A percentile compares a stretch with the other conserved stretches of the same genome.
Evolutionary conservation across 176 grass and related monocot species (phyloP).

Genomic region (Panicum miliaceum): DNA sequence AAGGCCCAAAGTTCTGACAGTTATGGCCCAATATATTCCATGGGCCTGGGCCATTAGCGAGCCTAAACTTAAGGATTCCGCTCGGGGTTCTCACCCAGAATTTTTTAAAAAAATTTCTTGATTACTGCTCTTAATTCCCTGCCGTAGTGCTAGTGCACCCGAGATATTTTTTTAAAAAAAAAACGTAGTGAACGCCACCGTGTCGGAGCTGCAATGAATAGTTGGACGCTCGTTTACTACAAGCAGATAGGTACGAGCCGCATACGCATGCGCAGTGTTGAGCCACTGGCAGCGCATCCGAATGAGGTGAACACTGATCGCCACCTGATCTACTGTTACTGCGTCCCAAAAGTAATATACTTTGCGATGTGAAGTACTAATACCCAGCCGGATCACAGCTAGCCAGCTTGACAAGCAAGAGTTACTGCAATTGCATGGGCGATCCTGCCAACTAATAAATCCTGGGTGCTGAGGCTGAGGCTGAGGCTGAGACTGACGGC

Average conservation of each 20-base stretch:
- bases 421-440: not conserved
- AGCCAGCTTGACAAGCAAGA: slow-evolving; percentile 10
- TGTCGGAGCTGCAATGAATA: not conserved
- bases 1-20: not conserved
- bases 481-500: not conserved
- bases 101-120: too few species aligned
- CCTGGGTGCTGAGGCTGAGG: not conserved
- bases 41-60: not conserved
- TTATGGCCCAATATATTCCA: not conserved
- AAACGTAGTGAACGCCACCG: not conserved
- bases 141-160: too few species aligned
- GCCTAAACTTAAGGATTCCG: too few species aligned
- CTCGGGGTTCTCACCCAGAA: too few species aligned
- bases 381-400: slow-evolving; percentile 4
- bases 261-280: not conserved
- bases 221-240: not conserved
- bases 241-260: too few species aligned
- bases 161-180: too few species aligned
- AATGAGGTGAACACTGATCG: not conserved
- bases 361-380: not conserved
- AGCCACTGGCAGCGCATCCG: not conserved
- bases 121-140: not conserved
- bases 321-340: not conserved
- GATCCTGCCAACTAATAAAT: slow-evolving; percentile 14
- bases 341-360: not conserved